phyloP scores from a whole-genome alignment of 352 stramenopile genomes.

The Globisporangium cystogenes region DNA sequence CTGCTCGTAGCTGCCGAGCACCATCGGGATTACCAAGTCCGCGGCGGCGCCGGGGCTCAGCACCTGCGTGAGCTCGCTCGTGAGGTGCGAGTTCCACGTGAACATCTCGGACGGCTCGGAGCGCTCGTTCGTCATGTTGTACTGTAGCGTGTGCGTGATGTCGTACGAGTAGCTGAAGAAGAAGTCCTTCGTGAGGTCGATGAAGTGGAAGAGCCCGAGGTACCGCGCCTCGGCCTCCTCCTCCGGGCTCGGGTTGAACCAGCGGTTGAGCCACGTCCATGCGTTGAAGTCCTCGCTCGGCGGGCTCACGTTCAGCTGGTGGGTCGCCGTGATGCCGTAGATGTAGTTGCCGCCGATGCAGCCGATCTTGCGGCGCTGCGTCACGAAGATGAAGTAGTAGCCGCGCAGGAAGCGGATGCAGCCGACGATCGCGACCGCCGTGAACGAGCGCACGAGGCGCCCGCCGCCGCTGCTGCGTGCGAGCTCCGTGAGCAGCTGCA shows the following conservation, averaged over 20 bases:
- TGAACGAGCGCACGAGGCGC: constrained; percentile 65
- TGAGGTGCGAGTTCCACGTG: constrained; percentile 97
- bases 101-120: constrained; percentile 92
- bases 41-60: constrained; percentile 81
- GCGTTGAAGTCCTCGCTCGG: constrained; percentile 40
- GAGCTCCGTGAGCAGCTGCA: constrained; percentile 60
- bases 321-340: constrained; percentile 95
- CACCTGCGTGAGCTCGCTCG: constrained; percentile 85
- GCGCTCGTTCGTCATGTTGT: constrained; percentile 93
- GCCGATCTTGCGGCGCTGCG: constrained; percentile 94
- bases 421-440: constrained; percentile 95
- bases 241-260: constrained; percentile 78
- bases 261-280: constrained; percentile 74
- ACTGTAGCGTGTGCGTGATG: constrained; percentile 95
- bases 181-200: constrained; percentile 99
- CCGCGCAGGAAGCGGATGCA: constrained; percentile 97
- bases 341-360: constrained; percentile 96
- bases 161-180: constrained; percentile 99
- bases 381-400: constrained; percentile 99
- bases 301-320: constrained; percentile 84
- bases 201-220: constrained; percentile 96
- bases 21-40: constrained; percentile 87
- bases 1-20: constrained; percentile 96
- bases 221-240: constrained; percentile 89
- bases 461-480: constrained; percentile 27